These are phyloP conservation scores for Aspergillus pseudotamarii DNA, from an alignment of 2,329 filamentous ascomycete species.

Conservation along the genomic window DNA sequence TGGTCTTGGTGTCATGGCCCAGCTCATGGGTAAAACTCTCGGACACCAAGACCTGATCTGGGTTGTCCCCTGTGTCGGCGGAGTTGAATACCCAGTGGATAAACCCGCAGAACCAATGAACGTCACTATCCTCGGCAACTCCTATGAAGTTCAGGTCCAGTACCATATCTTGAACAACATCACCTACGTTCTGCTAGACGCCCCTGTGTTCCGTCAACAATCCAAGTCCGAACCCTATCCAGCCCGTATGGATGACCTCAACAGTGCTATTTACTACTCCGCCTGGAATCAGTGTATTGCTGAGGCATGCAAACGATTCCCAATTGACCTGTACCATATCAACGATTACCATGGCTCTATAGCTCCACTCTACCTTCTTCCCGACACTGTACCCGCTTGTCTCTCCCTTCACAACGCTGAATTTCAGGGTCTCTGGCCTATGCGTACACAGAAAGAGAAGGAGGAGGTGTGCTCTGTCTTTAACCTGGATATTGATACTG, in stretches of 20 bases:
- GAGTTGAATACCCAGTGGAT: constrained; percentile 65
- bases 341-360: constrained; percentile 67
- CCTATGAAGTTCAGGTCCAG: constrained; percentile 65
- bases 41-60: constrained; percentile 67
- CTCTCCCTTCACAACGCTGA: constrained; percentile 70
- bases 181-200: constrained; percentile 69
- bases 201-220: constrained; percentile 67
- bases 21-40: constrained; percentile 68
- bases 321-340: constrained; percentile 66
- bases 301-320: constrained; percentile 63
- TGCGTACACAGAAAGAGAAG: constrained; percentile 63
- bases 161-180: constrained; percentile 67
- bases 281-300: constrained; percentile 73
- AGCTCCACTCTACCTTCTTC: constrained; percentile 67
- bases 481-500: constrained; percentile 62
- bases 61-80: constrained; percentile 66
- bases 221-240: constrained; percentile 66
- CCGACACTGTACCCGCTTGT: constrained; percentile 63
- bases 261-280: constrained; percentile 69
- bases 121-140: constrained; percentile 62
- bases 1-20: constrained; percentile 70
- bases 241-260: constrained; percentile 69
- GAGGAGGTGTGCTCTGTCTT: constrained; percentile 67
- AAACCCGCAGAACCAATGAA: constrained; percentile 62
- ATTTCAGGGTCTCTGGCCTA: constrained; percentile 70